Base-by-base conservation (phyloP, 352 stramenopile genomes). In the Thraustochytrium sp. region DNA sequence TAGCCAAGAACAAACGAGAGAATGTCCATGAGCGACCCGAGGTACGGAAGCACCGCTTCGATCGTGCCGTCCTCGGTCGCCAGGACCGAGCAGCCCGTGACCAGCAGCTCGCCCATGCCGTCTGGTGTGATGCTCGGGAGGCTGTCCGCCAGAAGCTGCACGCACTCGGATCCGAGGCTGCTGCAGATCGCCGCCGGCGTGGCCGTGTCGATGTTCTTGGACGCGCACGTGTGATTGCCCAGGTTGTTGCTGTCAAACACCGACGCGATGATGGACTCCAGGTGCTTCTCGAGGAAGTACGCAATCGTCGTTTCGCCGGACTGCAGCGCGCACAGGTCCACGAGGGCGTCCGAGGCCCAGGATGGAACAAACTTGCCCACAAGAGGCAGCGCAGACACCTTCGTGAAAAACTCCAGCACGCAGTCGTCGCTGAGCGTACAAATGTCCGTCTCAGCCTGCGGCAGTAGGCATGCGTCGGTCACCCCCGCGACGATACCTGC, bases 21-120 rank as follows among this genome's bases (percentile, higher is more conserved):
- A 8, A 82, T 37, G 37, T 82, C 37, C 31, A 82, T 9, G 4
- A 82, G 74, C 23, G 74, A 23, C 16, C 37, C 74, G 13, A 82
- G 74, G 49, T 82, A 61, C n/a, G 74, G 74, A 9, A 82, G n/a
- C 31, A 82, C 23, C n/a, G 51, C 13, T 18, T 77, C 78, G 37
- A 82, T 55, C 18, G 48, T 55, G 11, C 34, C 40, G 21, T 82
- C 74, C 31, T 54, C 74, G 11, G 34, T 29, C 21, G 5, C 26
- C 4, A 82, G 54, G 36, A 73, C 5, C 3, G 13, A 4, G 74
- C 74, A 82, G 8, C 29, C 18, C 16, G 26, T 18, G 23, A 46
- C 37, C 1, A 82, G 11, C 0, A 82, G 74, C 37, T 82, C 74
- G 42, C 29, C 55, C 11, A 73, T 18, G 21, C 74, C 74, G 16